These are phyloP conservation scores for Apiospora hydei DNA, from an alignment of 2,329 filamentous ascomycete genomes.

Conservation along the genomic window DNA sequence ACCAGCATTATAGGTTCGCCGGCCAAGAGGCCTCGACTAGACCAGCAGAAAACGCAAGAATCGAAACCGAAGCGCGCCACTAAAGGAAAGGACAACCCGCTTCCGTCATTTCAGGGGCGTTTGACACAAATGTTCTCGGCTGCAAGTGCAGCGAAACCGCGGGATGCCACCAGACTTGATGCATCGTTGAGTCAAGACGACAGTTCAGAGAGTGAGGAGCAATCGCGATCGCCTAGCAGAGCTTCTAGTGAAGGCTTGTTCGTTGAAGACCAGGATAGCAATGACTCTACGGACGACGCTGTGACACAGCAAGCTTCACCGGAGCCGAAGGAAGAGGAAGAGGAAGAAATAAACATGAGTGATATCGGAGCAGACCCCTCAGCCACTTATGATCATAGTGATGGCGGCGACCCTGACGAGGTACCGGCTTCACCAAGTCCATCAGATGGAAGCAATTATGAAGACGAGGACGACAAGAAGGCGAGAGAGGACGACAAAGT, in stretches of 20 bases:
- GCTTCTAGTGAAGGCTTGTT: constrained; percentile 40
- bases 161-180: constrained; percentile 29
- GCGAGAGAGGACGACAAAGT: constrained; percentile 44
- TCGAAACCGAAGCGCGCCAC: constrained; percentile 40
- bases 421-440: constrained; percentile 25
- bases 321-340: constrained; percentile 28
- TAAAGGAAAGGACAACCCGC: constrained; percentile 35
- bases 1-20: constrained; percentile 70
- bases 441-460: constrained; percentile 47
- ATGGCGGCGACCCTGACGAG: constrained; percentile 26
- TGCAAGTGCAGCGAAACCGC: constrained; percentile 29
- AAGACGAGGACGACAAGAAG: constrained; percentile 65
- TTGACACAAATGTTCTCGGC: constrained; percentile 54
- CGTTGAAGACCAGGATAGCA: constrained; percentile 39
- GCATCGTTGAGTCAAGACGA: constrained; percentile 31
- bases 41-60: constrained; percentile 43
- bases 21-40: constrained; percentile 53
- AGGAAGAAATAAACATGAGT: constrained; percentile 33
- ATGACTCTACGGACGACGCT: not conserved
- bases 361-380: constrained; percentile 5
- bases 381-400: constrained; percentile 31
- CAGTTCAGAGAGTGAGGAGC: constrained; percentile 41
- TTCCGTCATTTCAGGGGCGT: constrained; percentile 53
- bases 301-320: not conserved
- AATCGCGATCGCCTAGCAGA: constrained; percentile 32